A percentile compares a stretch with the other conserved stretches of the same genome.
These are phyloP conservation scores for Yamadazyma diospyri DNA, from an alignment of 1,139 yeast genomes.

Conservation along the genomic window DNA sequence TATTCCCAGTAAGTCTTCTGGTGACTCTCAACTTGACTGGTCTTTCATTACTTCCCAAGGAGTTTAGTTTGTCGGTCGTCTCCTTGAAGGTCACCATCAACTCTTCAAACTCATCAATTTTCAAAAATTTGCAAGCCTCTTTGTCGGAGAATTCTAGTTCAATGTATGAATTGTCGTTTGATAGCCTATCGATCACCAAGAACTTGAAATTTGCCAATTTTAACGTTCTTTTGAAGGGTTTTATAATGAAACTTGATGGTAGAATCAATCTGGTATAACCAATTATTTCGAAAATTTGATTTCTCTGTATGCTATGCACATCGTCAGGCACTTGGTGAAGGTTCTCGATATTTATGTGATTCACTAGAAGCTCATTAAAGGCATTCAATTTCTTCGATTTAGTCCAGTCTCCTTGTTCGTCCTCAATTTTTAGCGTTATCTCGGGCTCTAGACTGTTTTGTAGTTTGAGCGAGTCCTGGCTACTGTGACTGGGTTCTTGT, in stretches of 20 bases:
- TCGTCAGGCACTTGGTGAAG: conserved; percentile 13
- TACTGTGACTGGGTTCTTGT: too few relatives aligned
- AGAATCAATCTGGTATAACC: conserved; percentile 17
- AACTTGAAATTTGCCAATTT: conserved; percentile 26
- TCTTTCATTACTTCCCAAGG: neutral
- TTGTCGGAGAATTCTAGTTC: conserved; percentile 23
- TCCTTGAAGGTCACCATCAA: neutral
- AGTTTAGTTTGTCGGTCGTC: neutral
- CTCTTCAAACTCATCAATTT: conserved; percentile 28
- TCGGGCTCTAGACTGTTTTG: too few relatives aligned
- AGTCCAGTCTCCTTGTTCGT: too few relatives aligned
- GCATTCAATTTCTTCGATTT: too few relatives aligned
- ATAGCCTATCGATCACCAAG: conserved; percentile 15
- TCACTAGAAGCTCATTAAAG: conserved; percentile 15
- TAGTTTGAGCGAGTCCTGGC: too few relatives aligned
- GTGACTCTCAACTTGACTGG: neutral
- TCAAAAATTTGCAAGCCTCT: conserved; percentile 28
- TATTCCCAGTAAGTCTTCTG: neutral
- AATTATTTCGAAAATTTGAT: conserved; percentile 18
- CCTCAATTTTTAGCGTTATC: too few relatives aligned
- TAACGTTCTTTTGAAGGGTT: conserved; percentile 29
- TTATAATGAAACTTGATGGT: conserved; percentile 23
- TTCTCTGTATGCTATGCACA: conserved; percentile 13
- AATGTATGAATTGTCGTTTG: conserved; percentile 9
- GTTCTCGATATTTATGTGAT: conserved; percentile 12